Evolutionary conservation across 495 filamentous ascomycete species (phyloP).

Genomic region (Penicillium simplicissimum): DNA sequence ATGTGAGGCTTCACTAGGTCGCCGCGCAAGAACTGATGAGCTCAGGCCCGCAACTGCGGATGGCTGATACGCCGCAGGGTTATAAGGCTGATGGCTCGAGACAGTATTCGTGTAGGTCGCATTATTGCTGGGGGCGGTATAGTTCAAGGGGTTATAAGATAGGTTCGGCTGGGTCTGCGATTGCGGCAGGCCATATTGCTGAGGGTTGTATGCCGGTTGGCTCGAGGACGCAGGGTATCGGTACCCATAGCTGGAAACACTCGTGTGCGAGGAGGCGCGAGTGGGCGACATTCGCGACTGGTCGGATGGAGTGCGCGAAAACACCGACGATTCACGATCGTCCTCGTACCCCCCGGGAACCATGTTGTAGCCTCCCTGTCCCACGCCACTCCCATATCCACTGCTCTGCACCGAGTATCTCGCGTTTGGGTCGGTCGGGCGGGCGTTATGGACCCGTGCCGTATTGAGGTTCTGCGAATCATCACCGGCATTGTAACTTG

Average conservation of each 20-base stretch:
- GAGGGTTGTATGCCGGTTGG: constrained; percentile 76
- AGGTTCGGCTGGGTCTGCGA: constrained; percentile 51
- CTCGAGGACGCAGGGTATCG: constrained; percentile 53
- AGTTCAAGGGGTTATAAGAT: constrained; percentile 43
- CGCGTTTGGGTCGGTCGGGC: constrained; percentile 32
- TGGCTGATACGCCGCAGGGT: constrained; percentile 66
- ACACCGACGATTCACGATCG: constrained; percentile 35
- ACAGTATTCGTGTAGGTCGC: constrained; percentile 28
- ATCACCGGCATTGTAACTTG: constrained; percentile 80
- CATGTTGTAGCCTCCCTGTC: constrained; percentile 27
- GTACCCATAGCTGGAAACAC: constrained; percentile 61
- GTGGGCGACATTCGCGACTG: constrained; percentile 48
- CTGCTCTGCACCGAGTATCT: constrained; percentile 22
- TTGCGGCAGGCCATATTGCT: constrained; percentile 70
- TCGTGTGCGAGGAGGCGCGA: constrained; percentile 46
- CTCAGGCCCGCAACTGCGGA: constrained; percentile 26
- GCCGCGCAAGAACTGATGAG: constrained; percentile 33
- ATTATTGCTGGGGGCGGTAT: constrained; percentile 41
- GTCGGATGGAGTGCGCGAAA: constrained; percentile 34
- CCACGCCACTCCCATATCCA: constrained; percentile 16
- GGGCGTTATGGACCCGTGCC: constrained; percentile 31
- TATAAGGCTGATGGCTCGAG: constrained; percentile 63
- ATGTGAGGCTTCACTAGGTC: constrained; percentile 33
- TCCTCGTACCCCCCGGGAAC: constrained; percentile 39
- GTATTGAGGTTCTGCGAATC: constrained; percentile 58